These are phyloP conservation scores for Paramecium caudatum DNA, from an alignment of 73 alveolate species.

Conservation along the genomic window DNA sequence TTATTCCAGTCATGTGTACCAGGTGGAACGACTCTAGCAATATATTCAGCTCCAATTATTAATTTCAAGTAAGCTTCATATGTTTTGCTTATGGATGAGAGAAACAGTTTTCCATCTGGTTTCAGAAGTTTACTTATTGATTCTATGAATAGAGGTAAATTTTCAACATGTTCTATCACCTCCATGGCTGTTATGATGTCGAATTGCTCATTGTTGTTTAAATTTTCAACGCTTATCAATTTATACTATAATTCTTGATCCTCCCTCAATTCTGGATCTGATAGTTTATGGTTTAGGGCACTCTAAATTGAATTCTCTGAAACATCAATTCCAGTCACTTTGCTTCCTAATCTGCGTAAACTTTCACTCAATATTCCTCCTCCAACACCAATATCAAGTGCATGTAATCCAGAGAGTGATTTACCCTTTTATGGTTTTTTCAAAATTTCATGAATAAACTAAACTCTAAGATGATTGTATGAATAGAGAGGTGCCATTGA, in stretches of 20 bases:
- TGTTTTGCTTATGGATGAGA: slow-evolving; percentile 88
- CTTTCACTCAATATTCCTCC: slow-evolving; percentile 58
- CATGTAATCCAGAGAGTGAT: slow-evolving; percentile 16
- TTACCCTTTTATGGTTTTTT: background rate
- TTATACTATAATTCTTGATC: slow-evolving; percentile 18
- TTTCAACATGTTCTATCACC: slow-evolving; percentile 92
- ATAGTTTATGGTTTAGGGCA: background rate
- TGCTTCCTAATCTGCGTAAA: slow-evolving; percentile 19
- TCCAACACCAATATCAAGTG: slow-evolving; percentile 60
- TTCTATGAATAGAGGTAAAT: slow-evolving; percentile 79
- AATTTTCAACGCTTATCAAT: background rate
- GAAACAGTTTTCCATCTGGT: slow-evolving; percentile 85
- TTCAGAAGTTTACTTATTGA: slow-evolving; percentile 70
- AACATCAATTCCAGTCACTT: slow-evolving; percentile 56
- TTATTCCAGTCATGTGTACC: slow-evolving; percentile 94
- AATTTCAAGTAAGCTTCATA: slow-evolving; percentile 84
- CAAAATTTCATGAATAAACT: slow-evolving; percentile 59
- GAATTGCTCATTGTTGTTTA: background rate
- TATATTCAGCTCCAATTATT: slow-evolving; percentile 86
- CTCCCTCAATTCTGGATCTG: slow-evolving; percentile 51
- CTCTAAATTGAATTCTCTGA: background rate
- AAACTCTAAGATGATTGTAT: slow-evolving; percentile 66
- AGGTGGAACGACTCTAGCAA: slow-evolving; percentile 81
- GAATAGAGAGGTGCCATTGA: slow-evolving; percentile 74
- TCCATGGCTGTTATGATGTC: slow-evolving; percentile 88